Evolutionary conservation across 1,284 basidiomycete species (phyloP), one percentile per base, ranked within the genome.

Genomic region (Ceratobasidium sp.): DNA sequence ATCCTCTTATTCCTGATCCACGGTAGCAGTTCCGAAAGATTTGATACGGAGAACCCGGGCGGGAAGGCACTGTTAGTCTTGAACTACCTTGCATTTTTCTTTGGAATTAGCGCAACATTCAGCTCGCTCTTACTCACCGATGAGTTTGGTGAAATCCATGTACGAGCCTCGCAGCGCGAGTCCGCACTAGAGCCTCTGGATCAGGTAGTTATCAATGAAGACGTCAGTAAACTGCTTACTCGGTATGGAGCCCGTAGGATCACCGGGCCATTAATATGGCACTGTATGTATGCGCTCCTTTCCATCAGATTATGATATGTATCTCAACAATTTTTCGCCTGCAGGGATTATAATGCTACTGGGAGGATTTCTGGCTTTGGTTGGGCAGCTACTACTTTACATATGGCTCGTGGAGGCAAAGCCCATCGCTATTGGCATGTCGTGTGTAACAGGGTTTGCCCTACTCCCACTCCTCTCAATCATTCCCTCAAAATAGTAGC

Each of bases 111-210:
- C 15, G 68, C 68, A 40, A 70, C 53, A 12, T 58, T 70, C 39
- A 70, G 68, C 33, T 70, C 68, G 15, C 68, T 70, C n/a, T 40
- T 70, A 4, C 53, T 70, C 13, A 70, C 68, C 5, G 68, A 70
- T 33, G 51, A 70, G 28, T 55, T 70, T 26, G 68, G 68, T 20
- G 68, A 70, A 70, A 55, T 70, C 12, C 68, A 40, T 56, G 68
- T 40, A 20, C 68, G 68, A 40, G 68, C 55, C 6, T 68, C 66
- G 20, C 44, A 68, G 13, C 18, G 66, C 42, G 46, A 40, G 49
- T 56, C 68, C 1, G 13, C 40, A 12, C 70, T 61, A 20, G 56
- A 72, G 12, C 51, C 70, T 10, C 70, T 72, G 39, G 70, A 49
- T 49, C 58, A 61, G 15, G 49, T 60, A 40, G 42, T 61, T 26